Evolutionary conservation across 164 flowering plant species (phyloP).

Genomic region (Dillenia turbinata): DNA sequence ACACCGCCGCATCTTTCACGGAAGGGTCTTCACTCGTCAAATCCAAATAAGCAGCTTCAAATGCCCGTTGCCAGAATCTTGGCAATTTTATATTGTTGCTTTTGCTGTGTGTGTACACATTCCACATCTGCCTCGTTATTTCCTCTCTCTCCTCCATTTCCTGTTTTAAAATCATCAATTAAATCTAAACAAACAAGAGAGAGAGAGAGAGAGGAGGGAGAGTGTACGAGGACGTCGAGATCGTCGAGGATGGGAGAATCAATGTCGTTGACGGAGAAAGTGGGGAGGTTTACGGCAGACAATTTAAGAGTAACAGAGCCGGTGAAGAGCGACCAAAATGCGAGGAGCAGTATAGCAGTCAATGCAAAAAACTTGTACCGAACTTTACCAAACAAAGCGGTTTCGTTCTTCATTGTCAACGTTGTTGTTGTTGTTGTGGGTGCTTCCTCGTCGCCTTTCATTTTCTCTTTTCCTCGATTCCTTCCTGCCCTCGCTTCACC

Average conservation of each 20-base stretch:
- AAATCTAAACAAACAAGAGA: background rate
- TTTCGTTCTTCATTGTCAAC: background rate
- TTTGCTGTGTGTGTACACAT: slow-evolving; percentile 36
- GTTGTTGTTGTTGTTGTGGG: background rate
- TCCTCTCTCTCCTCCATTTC: slow-evolving; percentile 62
- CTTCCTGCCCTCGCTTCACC: too few relatives aligned
- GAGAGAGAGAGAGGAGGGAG: background rate
- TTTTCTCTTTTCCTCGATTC: too few relatives aligned
- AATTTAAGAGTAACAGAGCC: slow-evolving; percentile 50
- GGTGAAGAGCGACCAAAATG: slow-evolving; percentile 59
- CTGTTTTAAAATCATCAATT: slow-evolving; percentile 15
- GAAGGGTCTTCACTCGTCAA: slow-evolving; percentile 38
- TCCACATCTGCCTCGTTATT: slow-evolving; percentile 56
- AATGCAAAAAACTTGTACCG: slow-evolving; percentile 51
- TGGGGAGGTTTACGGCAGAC: slow-evolving; percentile 31
- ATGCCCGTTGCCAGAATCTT: slow-evolving; percentile 52
- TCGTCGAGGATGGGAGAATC: slow-evolving; percentile 27
- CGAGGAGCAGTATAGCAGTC: slow-evolving; percentile 38
- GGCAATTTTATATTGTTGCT: slow-evolving; percentile 22
- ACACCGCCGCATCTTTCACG: slow-evolving; percentile 34
- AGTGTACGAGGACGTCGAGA: slow-evolving; percentile 45
- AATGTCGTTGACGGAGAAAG: slow-evolving; percentile 11
- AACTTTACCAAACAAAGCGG: slow-evolving; percentile 10
- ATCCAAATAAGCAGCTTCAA: slow-evolving; percentile 52
- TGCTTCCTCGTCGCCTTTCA: too few relatives aligned